These are phyloP conservation scores for Colletotrichum tabaci DNA, from an alignment of 2,329 filamentous ascomycete genomes.

Conservation along the genomic window DNA sequence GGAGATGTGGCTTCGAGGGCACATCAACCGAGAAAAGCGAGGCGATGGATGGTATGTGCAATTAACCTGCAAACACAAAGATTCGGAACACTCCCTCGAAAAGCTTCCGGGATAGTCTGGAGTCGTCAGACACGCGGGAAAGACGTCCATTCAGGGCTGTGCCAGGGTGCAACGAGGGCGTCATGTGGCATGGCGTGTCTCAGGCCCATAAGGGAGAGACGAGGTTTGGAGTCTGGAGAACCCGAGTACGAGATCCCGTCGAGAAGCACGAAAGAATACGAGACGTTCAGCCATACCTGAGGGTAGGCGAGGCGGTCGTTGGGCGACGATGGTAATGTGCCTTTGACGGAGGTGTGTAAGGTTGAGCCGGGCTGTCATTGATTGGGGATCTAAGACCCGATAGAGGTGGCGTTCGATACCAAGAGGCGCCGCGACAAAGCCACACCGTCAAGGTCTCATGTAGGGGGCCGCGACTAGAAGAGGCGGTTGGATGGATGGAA, in stretches of 20 bases:
- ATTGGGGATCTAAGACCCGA: background rate
- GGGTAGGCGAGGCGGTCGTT: background rate
- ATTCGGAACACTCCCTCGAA: background rate
- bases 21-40: background rate
- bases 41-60: background rate
- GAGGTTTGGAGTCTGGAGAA: background rate
- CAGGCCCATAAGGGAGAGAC: background rate
- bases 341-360: background rate
- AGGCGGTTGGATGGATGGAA: background rate
- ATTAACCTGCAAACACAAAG: background rate
- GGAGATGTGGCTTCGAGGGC: no score
- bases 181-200: conserved; percentile 1
- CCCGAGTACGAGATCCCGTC: background rate
- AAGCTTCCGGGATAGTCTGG: background rate
- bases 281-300: background rate
- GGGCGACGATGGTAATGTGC: background rate
- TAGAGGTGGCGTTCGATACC: background rate
- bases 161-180: background rate
- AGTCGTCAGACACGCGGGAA: background rate
- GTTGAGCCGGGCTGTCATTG: conserved; percentile 5
- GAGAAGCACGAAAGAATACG: no score
- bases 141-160: background rate
- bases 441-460: background rate
- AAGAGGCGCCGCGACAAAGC: background rate
- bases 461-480: background rate